Conservation (phyloP, 345 rosid species). For the Salix arbutifolia region DNA sequence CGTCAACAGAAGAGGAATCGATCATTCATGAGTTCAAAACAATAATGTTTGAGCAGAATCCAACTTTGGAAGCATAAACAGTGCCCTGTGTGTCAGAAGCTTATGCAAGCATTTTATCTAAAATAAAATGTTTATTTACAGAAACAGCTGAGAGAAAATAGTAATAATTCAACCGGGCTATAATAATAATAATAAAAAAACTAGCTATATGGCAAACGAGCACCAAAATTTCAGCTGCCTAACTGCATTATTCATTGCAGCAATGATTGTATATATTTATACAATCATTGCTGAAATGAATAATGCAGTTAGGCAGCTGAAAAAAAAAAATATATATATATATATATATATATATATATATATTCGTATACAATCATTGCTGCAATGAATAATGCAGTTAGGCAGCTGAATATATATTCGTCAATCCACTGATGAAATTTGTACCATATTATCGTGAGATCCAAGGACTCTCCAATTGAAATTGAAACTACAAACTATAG, state of each 20-base stretch:
- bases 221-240: neutral
- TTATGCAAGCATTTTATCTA: neutral
- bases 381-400: too few species aligned
- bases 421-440: too few species aligned
- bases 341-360: too few species aligned
- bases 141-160: neutral
- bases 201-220: neutral
- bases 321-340: too few species aligned
- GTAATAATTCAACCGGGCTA: neutral
- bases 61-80: neutral
- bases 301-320: too few species aligned
- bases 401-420: too few species aligned
- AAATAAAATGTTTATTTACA: neutral
- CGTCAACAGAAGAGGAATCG: neutral
- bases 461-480: neutral
- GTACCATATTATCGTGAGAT: neutral
- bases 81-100: neutral
- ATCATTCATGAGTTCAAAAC: neutral
- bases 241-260: neutral
- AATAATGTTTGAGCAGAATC: neutral
- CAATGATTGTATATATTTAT: neutral
- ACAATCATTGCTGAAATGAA: too few species aligned
- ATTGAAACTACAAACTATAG: neutral
- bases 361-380: too few species aligned
- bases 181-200: neutral